phyloP scores from a whole-genome alignment of 192 early-diverging fungal genomes.

The Spinellus fusiger region DNA sequence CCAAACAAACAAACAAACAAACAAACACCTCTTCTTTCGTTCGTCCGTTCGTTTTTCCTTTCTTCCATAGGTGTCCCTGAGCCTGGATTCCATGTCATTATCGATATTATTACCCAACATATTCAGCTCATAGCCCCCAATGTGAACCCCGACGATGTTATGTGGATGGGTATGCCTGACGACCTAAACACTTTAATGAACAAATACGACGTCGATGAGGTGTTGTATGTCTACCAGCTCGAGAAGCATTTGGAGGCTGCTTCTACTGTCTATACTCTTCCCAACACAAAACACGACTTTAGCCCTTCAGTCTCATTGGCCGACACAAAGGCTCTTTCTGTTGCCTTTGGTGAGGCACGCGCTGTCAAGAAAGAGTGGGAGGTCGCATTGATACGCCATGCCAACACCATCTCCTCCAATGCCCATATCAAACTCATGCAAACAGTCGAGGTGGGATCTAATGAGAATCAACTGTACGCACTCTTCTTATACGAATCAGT shows the following conservation, averaged over 20 bases:
- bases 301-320: conserved; percentile 1
- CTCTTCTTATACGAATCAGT: conserved; percentile 72
- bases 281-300: conserved; percentile 18
- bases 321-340: conserved; percentile 37
- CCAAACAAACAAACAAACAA: neutral
- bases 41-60: neutral
- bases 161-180: conserved; percentile 77
- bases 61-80: conserved; percentile 52
- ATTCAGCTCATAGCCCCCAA: conserved; percentile 68
- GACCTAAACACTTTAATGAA: conserved; percentile 45
- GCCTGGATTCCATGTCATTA: conserved; percentile 63
- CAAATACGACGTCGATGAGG: conserved; percentile 66
- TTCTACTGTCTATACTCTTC: conserved; percentile 36
- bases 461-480: conserved; percentile 72
- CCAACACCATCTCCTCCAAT: conserved; percentile 66
- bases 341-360: conserved; percentile 71
- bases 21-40: neutral
- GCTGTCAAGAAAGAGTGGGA: conserved; percentile 76
- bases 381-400: conserved; percentile 69
- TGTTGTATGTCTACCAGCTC: conserved; percentile 56
- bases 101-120: conserved; percentile 56
- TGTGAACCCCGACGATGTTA: conserved; percentile 53
- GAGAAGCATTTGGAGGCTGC: conserved; percentile 39
- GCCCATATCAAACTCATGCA: conserved; percentile 79
- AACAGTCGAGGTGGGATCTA: conserved; percentile 51